phyloP scores from a whole-genome alignment of 495 filamentous ascomycete genomes.

The Aspergillus affinis region DNA sequence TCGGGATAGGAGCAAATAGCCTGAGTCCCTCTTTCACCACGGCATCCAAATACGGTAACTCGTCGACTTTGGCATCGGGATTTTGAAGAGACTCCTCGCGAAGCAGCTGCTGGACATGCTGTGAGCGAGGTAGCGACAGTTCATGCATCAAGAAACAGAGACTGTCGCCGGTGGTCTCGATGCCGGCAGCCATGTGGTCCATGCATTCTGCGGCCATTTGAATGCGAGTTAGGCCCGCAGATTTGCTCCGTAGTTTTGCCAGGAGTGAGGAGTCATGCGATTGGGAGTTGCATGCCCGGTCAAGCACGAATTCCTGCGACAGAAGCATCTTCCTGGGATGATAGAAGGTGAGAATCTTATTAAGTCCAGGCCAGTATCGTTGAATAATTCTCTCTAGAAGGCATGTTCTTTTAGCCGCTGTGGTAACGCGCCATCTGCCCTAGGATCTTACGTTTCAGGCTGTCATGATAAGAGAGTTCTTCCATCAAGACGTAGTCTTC shows the following conservation, averaged over 20 bases:
- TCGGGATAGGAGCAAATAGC: slow-evolving; percentile 63
- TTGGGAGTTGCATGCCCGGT: slow-evolving; percentile 21
- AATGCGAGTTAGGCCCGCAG: slow-evolving; percentile 19
- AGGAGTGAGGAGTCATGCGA: slow-evolving; percentile 35
- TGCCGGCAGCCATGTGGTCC: slow-evolving; percentile 57
- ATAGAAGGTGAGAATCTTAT: not conserved
- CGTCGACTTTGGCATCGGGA: slow-evolving; percentile 41
- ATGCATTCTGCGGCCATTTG: slow-evolving; percentile 48
- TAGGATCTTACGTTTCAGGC: slow-evolving; percentile 54
- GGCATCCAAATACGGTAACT: slow-evolving; percentile 59
- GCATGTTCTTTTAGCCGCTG: slow-evolving; percentile 33
- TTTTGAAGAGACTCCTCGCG: slow-evolving; percentile 43
- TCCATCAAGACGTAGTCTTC: slow-evolving; percentile 62
- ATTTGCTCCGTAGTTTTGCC: slow-evolving; percentile 21
- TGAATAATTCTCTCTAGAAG: not conserved
- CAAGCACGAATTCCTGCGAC: slow-evolving; percentile 29
- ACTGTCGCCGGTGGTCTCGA: slow-evolving; percentile 66
- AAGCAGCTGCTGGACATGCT: slow-evolving; percentile 44
- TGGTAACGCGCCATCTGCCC: no score
- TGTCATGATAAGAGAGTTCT: slow-evolving; percentile 60
- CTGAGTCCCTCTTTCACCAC: slow-evolving; percentile 60
- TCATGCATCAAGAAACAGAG: slow-evolving; percentile 68
- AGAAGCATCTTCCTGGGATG: slow-evolving; percentile 34
- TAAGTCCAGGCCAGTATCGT: not conserved
- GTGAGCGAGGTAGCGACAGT: slow-evolving; percentile 54